These are phyloP conservation scores for Myrica gale DNA, from an alignment of 306 rosid genomes.

Conservation along the genomic window DNA sequence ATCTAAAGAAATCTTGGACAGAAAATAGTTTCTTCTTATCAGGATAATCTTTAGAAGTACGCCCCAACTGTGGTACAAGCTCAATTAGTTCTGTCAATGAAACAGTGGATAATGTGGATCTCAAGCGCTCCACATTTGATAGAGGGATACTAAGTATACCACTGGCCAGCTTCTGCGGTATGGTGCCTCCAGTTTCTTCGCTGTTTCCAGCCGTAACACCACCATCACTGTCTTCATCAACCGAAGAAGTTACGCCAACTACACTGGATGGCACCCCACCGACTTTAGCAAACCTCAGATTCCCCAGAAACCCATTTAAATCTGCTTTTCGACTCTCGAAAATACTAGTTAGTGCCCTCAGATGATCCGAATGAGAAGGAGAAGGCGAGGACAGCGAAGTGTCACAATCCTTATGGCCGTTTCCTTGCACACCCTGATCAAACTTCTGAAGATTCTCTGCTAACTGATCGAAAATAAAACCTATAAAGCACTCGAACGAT, in stretches of 20 bases:
- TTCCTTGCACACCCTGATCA: slow-evolving; percentile 48
- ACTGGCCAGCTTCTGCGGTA: slow-evolving; percentile 78
- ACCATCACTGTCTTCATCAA: slow-evolving; percentile 57
- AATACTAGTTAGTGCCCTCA: slow-evolving; percentile 50
- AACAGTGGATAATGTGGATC: slow-evolving; percentile 81
- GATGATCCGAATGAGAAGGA: slow-evolving; percentile 48
- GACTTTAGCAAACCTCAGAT: slow-evolving; percentile 85
- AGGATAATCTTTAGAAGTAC: slow-evolving; percentile 80
- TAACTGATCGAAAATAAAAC: slow-evolving; percentile 71
- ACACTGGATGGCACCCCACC: slow-evolving; percentile 79
- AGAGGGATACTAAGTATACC: slow-evolving; percentile 84
- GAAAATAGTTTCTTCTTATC: slow-evolving; percentile 92
- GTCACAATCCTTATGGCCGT: slow-evolving; percentile 29
- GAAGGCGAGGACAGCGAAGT: slow-evolving; percentile 26
- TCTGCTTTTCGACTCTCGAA: slow-evolving; percentile 67
- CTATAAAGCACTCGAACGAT: slow-evolving; percentile 67
- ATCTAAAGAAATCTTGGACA: slow-evolving; percentile 97
- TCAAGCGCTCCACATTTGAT: slow-evolving; percentile 95
- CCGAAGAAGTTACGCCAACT: slow-evolving; percentile 60
- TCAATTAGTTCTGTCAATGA: slow-evolving; percentile 85
- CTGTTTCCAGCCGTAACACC: slow-evolving; percentile 40
- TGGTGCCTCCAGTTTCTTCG: slow-evolving; percentile 63
- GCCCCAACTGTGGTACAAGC: slow-evolving; percentile 82
- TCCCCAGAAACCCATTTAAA: slow-evolving; percentile 81
- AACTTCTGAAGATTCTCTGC: slow-evolving; percentile 60